Conservation (phyloP, 345 rosid species). For the Arabidopsis suecica region DNA sequence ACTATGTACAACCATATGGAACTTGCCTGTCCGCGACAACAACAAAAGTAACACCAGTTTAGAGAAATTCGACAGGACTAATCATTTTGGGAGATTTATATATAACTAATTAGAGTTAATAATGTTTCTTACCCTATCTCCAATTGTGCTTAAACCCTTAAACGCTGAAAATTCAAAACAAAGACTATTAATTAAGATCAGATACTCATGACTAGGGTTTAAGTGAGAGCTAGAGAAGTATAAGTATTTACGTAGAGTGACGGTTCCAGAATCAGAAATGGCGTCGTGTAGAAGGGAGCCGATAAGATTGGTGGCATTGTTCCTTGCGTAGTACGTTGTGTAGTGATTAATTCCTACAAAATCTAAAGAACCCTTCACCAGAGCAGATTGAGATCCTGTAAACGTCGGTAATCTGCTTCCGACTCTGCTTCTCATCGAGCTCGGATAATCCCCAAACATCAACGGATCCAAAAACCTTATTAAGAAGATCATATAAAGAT, state of each 20-base stretch:
- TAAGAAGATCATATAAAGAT: slow-evolving; percentile 1
- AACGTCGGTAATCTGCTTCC: slow-evolving; percentile 77
- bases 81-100: not conserved
- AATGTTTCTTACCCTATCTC: slow-evolving; percentile 65
- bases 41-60: slow-evolving; percentile 12
- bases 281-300: slow-evolving; percentile 63
- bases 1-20: slow-evolving; percentile 70
- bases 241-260: slow-evolving; percentile 61
- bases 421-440: slow-evolving; percentile 79
- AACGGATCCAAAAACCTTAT: slow-evolving; percentile 87
- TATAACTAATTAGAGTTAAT: not conserved
- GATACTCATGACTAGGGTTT: not conserved
- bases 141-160: slow-evolving; percentile 57
- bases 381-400: slow-evolving; percentile 58
- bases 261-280: slow-evolving; percentile 80
- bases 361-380: slow-evolving; percentile 83
- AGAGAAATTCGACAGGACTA: not conserved
- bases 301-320: slow-evolving; percentile 45
- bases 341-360: slow-evolving; percentile 96
- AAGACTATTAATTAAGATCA: not conserved
- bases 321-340: slow-evolving; percentile 75
- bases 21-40: slow-evolving; percentile 49
- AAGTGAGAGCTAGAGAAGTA: not conserved
- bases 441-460: slow-evolving; percentile 88
- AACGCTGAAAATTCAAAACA: slow-evolving; percentile 58